Evolutionary conservation across 2,329 filamentous ascomycete genomes (phyloP).

Genomic region (Fusarium nelsonii): DNA sequence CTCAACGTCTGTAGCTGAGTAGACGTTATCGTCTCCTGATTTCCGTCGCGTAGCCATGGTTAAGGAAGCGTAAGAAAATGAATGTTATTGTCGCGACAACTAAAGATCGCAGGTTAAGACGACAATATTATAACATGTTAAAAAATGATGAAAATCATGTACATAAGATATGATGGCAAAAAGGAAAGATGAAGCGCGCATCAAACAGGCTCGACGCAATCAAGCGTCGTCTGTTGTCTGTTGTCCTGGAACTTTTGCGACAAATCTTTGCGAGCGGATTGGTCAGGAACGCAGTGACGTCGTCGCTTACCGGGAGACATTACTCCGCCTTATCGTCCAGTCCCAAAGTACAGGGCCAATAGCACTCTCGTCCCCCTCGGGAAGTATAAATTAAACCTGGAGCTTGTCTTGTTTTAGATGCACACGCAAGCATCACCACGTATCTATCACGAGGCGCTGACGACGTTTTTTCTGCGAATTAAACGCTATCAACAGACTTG

Average conservation of each 20-base stretch:
- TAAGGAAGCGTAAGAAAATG: not conserved
- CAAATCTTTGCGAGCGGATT: slow-evolving; percentile 9
- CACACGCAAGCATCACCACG: slow-evolving; percentile 28
- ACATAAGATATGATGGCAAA: not conserved
- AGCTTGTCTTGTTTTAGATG: slow-evolving; percentile 11
- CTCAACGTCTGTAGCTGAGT: slow-evolving; percentile 25
- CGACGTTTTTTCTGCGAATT: slow-evolving; percentile 2
- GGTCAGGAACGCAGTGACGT: slow-evolving; percentile 27
- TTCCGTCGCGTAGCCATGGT: slow-evolving; percentile 13
- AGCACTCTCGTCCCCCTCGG: no score
- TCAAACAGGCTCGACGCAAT: slow-evolving; percentile 6
- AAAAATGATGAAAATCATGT: slow-evolving; percentile 2
- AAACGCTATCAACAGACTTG: not conserved
- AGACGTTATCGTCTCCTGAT: not conserved
- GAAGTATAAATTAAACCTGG: not conserved
- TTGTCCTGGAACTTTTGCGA: slow-evolving; percentile 36
- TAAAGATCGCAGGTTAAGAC: not conserved
- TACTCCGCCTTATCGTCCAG: slow-evolving; percentile 22
- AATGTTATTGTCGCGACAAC: not conserved
- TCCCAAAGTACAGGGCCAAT: not conserved
- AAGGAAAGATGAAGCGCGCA: not conserved
- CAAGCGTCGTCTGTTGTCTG: slow-evolving; percentile 14
- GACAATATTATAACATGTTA: slow-evolving; percentile 8
- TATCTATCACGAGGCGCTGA: slow-evolving; percentile 26
- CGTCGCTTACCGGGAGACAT: slow-evolving; percentile 7